Conservation (phyloP, 306 rosid species). For the Castanea sativa region DNA sequence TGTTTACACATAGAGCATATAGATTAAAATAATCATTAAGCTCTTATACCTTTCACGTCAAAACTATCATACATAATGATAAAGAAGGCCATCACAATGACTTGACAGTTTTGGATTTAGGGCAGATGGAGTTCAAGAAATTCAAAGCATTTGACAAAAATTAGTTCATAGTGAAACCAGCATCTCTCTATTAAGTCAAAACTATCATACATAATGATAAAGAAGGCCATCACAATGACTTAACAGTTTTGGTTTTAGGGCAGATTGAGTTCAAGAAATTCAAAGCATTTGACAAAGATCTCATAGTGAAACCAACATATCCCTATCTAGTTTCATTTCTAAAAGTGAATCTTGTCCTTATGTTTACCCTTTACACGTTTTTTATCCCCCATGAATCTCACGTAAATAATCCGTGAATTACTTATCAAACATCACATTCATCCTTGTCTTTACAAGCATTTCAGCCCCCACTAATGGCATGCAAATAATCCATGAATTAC, state of each 20-base stretch:
- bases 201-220: not conserved
- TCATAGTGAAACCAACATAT: not conserved
- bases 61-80: not conserved
- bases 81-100: not conserved
- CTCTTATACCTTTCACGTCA: not conserved
- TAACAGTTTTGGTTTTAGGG: not conserved
- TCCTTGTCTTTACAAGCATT: not conserved
- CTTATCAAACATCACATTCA: no score
- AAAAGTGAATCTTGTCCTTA: not conserved
- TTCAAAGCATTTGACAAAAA: conserved; percentile 9
- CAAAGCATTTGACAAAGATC: conserved; percentile 1
- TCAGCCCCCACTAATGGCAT: not conserved
- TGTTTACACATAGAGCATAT: conserved; percentile 5
- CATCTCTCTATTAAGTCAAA: not conserved
- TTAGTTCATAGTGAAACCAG: not conserved
- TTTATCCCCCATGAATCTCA: not conserved
- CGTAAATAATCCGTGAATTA: not conserved
- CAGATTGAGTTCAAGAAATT: not conserved
- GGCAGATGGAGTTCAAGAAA: not conserved
- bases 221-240: conserved; percentile 1
- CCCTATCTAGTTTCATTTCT: not conserved
- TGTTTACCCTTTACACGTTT: not conserved
- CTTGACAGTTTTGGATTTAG: not conserved
- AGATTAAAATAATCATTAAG: not conserved
- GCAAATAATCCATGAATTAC: not conserved